phyloP scores from a whole-genome alignment of 352 stramenopile species.

The Saprolegnia diclina region DNA sequence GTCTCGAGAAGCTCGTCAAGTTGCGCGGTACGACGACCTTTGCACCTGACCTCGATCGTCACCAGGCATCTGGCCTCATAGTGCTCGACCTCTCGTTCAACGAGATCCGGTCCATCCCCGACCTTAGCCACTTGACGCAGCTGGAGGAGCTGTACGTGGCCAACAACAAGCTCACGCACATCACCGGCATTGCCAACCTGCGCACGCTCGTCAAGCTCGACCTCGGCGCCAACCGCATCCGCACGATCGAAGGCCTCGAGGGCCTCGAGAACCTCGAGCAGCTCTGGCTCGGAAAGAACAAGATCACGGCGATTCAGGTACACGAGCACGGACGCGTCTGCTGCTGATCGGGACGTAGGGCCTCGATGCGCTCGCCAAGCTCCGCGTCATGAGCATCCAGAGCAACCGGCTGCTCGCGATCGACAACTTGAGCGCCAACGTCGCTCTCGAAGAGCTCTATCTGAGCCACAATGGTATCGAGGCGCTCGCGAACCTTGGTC shows the following conservation, averaged over 20 bases:
- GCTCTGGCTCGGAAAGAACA: slow-evolving; percentile 98
- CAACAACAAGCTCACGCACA: slow-evolving; percentile 97
- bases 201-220: slow-evolving; percentile 91
- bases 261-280: slow-evolving; percentile 88
- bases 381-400: slow-evolving; percentile 84
- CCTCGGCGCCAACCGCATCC: slow-evolving; percentile 94
- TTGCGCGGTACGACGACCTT: slow-evolving; percentile 32
- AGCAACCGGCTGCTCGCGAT: slow-evolving; percentile 95
- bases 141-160: slow-evolving; percentile 92
- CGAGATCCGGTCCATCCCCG: slow-evolving; percentile 88
- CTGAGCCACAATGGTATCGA: slow-evolving; percentile 96
- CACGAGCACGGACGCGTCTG: neutral
- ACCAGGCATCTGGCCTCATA: neutral
- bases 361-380: slow-evolving; percentile 79
- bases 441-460: slow-evolving; percentile 94
- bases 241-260: slow-evolving; percentile 89
- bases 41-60: neutral
- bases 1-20: slow-evolving; percentile 52
- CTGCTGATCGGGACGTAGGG: slow-evolving; percentile 32
- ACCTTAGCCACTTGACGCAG: slow-evolving; percentile 68
- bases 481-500: slow-evolving; percentile 60
- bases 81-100: slow-evolving; percentile 97
- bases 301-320: slow-evolving; percentile 89
- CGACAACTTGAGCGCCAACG: slow-evolving; percentile 84
- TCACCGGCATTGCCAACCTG: slow-evolving; percentile 86